Evolutionary conservation across 2,329 filamentous ascomycete species (phyloP).

Genomic region (Claviceps cyperi): DNA sequence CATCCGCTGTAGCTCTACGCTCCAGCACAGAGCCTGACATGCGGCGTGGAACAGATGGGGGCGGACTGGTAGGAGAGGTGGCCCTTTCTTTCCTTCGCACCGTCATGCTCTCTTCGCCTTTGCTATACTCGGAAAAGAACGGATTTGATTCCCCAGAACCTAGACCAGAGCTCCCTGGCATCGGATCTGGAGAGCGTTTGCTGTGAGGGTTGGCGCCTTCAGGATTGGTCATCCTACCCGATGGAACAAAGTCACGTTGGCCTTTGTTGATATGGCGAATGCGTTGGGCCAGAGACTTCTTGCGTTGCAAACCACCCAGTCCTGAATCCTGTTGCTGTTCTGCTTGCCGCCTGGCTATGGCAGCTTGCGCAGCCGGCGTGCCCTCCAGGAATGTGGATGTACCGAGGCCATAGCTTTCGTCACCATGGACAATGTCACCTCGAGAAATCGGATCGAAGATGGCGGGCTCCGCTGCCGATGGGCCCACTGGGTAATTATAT

Average conservation of each 20-base stretch:
- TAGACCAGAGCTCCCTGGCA: conserved; percentile 19
- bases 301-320: conserved; percentile 56
- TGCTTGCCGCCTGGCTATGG: conserved; percentile 61
- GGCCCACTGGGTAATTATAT: conserved; percentile 7
- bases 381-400: conserved; percentile 95
- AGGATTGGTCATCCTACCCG: conserved; percentile 43
- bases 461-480: conserved; percentile 25
- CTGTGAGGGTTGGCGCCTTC: conserved; percentile 28
- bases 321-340: conserved; percentile 47
- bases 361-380: conserved; percentile 68
- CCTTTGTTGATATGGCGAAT: conserved; percentile 70
- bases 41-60: conserved; percentile 29
- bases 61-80: conserved; percentile 43
- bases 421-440: conserved; percentile 65
- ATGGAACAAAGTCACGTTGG: conserved; percentile 44
- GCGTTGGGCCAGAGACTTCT: conserved; percentile 89
- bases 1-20: conserved; percentile 50
- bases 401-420: conserved; percentile 70
- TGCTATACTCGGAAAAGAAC: conserved; percentile 68
- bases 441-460: conserved; percentile 56
- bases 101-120: conserved; percentile 36
- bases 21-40: conserved; percentile 36
- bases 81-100: conserved; percentile 26
- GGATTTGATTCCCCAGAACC: conserved; percentile 42
- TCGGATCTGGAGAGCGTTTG: conserved; percentile 25